Evolutionary conservation across 2,329 filamentous ascomycete genomes (phyloP).

Genomic region (Ophiocordyceps camponoti-floridani): DNA sequence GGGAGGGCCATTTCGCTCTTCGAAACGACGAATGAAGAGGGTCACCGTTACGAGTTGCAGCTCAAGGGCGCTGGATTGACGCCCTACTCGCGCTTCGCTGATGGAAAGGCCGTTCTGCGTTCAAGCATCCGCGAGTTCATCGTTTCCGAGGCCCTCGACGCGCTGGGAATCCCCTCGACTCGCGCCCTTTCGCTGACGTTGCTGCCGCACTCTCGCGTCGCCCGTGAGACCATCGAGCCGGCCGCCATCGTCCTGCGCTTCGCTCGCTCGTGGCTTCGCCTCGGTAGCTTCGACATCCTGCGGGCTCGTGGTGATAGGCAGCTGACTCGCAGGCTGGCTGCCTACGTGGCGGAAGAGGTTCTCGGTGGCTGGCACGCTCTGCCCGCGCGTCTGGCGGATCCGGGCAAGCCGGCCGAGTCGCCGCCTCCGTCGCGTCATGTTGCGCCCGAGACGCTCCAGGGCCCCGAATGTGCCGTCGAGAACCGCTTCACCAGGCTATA

Average conservation of each 20-base stretch:
- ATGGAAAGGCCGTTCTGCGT: conserved; percentile 82
- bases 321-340: conserved; percentile 55
- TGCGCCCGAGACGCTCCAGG: conserved; percentile 41
- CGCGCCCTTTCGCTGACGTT: conserved; percentile 70
- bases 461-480: conserved; percentile 48
- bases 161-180: conserved; percentile 71
- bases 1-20: conserved; percentile 89
- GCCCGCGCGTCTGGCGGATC: conserved; percentile 39
- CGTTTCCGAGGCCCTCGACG: conserved; percentile 76
- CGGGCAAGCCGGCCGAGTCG: conserved; percentile 24
- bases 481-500: conserved; percentile 82
- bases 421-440: conserved; percentile 32
- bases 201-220: conserved; percentile 52
- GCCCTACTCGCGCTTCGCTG: conserved; percentile 89
- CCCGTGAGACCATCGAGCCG: conserved; percentile 67
- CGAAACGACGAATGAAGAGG: conserved; percentile 65
- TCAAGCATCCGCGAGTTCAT: conserved; percentile 91
- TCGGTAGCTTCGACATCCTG: conserved; percentile 93
- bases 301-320: conserved; percentile 63
- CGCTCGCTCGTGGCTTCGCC: conserved; percentile 75
- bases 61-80: conserved; percentile 88
- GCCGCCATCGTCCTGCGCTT: conserved; percentile 87
- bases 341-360: conserved; percentile 75
- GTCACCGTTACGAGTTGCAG: conserved; percentile 73
- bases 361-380: conserved; percentile 78